Evolutionary conservation across 805 yeast species (phyloP), one percentile per base, ranked within the genome.

Genomic region (Scheffersomyces coipomensis): DNA sequence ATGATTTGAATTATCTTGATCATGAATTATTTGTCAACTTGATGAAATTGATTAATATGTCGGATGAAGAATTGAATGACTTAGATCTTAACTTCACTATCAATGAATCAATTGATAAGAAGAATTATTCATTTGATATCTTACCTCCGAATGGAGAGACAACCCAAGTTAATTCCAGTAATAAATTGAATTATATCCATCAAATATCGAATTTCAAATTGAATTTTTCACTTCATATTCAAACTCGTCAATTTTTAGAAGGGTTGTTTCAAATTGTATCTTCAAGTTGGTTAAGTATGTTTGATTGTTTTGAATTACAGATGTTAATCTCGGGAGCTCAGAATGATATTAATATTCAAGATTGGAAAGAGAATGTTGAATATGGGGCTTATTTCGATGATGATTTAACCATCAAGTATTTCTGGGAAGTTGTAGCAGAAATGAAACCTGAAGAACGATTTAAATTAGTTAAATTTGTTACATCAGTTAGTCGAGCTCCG

Each of bases 401-500:
- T 3, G 87, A 83, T 53, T 43, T 55, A n/a, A 88, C 96, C 0
- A 67, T 91, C 2, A 43, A 42, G 13, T 65, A 77, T 42, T 78
- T 93, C 47, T 89, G 96, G 90, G 80, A 81, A 42, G 80, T 88
- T 5, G 68, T 93, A 5, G 68, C 67, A 3, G 96, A 87, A 43
- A 76, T 88, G 73, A 56, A 71, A 1, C 66, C 75, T 2, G 74
- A 72, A n/a, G 87, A 88, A 40, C 71, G 79, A 45, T 70, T 79
- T 16, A 75, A 77, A 36, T 75, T 93, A 40, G 62, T 93, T 19
- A 87, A 87, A 56, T 93, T 91, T 66, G 97, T 88, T 19, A 93
- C 98, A 0, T 85, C 97, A 0, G 95, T 88, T 1, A 83, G 96
- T 1, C 75, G 90, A 43, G 96, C 96, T 0, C 99, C 99, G 1